Evolutionary conservation across 2,329 filamentous ascomycete species (phyloP), one percentile per base, ranked within the genome.

Genomic region (Ophiostoma fasciatum): DNA sequence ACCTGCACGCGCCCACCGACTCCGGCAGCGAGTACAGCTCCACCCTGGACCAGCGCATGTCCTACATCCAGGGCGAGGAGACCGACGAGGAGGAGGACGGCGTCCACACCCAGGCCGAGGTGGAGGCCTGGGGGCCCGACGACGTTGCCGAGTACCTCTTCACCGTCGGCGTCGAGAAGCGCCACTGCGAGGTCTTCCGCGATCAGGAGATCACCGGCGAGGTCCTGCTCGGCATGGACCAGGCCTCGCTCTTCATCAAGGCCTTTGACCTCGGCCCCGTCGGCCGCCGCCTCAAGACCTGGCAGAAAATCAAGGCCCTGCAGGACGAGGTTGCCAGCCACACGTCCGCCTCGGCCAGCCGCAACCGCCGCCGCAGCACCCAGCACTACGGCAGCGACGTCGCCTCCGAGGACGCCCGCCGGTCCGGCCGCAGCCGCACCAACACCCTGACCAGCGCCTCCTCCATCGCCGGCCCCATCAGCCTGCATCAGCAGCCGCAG

Each of bases 181-280:
- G 78, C 46, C 88, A 96, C 48, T 98, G 90, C 52, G 80, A 93
- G 45, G 82, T 96, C 4, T 98, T 98, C 50, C 69, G 79, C 47
- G 87, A 96, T 50, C 88, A 98, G 56, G 90, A 98, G 55, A 96
- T 98, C 39, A 78, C 82, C 3, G 90, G 90, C 33, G 87, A 96
- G 49, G 88, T 96, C 4, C 61, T 98, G 27, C 61, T 98, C 35
- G 83, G 82, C 36, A 93, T 96, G 83, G 85, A 94, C 49, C 88
- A 94, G 59, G 82, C 83, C 39, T 92, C 90, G 27, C 67, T 96
- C 13, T 93, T 94, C 54, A 78, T 96, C 62, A 94, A 94, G 52
- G 87, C 90, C 31, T 93, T 94, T 48, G 83, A 94, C 47, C 67
- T 96, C 46, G 88, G 88, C 14, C 83, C 87, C 4, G 87, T 96